Base-by-base conservation (phyloP, 352 stramenopile species). In the Elongisporangium prolatum region DNA sequence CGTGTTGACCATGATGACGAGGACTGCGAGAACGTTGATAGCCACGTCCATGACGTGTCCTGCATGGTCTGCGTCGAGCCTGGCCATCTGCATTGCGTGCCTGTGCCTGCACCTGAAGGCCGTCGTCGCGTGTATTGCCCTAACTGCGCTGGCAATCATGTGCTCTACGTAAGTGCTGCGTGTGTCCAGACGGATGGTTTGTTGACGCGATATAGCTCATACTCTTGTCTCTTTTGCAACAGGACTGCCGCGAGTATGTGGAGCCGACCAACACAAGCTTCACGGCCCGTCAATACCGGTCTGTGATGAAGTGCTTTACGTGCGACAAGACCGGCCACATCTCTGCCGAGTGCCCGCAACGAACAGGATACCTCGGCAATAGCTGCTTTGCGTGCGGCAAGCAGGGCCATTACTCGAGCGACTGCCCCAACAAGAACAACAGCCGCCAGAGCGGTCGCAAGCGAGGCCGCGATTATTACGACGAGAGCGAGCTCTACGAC, bases 21-120 rank as follows among this genome's bases (percentile, higher is more conserved):
- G 0, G 59, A 76, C 21, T 89, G 78, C 57, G 54, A 76, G 21
- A 74, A 75, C n/a, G 56, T 64, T 5, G 63, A 59, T 10, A 64
- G 22, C 9, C 66, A 65, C 20, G 21, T 65, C 9, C 47, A 65
- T 37, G 62, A 67, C 25, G 60, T 86, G 50, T 84, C 68, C 34
- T 93, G 84, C 67, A 92, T 93, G 80, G 81, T 93, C 48, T 93
- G 84, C 55, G 71, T 72, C 9, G 57, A 75, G 53, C 50, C 64
- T 8, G 82, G 82, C 24, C 84, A 93, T 66, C 58, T 90, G 62
- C 74, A 86, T 53, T 92, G 84, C 70, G 74, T 78, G 3, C 84
- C 84, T 0, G 58, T 91, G 49, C 76, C 82, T 0, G 72, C 78
- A 44, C 82, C 84, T 51, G 76, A 80, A 18, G 81, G 92, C 57